Base-by-base conservation (phyloP, 2,329 filamentous ascomycete species). In the Cytospora piceae region DNA sequence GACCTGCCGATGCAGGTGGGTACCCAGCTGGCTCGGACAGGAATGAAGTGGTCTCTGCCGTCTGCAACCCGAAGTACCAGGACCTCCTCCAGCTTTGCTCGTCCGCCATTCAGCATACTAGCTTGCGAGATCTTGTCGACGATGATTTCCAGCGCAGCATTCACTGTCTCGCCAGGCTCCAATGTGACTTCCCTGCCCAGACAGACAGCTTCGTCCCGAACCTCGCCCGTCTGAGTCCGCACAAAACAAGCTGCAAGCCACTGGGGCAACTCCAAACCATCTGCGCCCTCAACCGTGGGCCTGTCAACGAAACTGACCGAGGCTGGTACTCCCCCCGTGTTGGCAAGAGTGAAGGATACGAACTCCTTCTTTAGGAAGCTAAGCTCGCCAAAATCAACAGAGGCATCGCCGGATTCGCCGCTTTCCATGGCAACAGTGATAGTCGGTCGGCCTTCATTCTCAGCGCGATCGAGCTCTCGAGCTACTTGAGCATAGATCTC, bases 41-140 rank as follows among this genome's bases (percentile, higher is more conserved):
- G 90, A 49, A 99, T 87, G 74, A 99, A 99, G 74, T 98, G 91
- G 72, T 99, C 95, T 57, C 93, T 86, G 0, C 96, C 96, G 61
- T 90, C 87, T 14, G 87, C 84, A 6, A 99, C 91, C 0, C 93
- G 88, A 11, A 99, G 82, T 2, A 99, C 90, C 9, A 99, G 81
- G 3, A 99, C 89, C 69, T 98, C 93, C 68, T 98, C 94, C 0
- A 99, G 80, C 9, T 80, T 80, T 4, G 81, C 75, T 1, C 82
- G 81, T 20, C 86, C 87, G 62, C 90, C 83, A 70, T 98, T 98
- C 46, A 99, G 82, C 2, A 83, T 79, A 22, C 85, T 87, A 0
- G 92, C 87, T 22, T 90, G 83, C 0, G 83, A 76, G 4, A 92
- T 76, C 54, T 87, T 84, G 4, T 84, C 83, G 12, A 98, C 83